Base-by-base conservation (phyloP, 352 stramenopile genomes). In the Aphanomyces invadans region DNA sequence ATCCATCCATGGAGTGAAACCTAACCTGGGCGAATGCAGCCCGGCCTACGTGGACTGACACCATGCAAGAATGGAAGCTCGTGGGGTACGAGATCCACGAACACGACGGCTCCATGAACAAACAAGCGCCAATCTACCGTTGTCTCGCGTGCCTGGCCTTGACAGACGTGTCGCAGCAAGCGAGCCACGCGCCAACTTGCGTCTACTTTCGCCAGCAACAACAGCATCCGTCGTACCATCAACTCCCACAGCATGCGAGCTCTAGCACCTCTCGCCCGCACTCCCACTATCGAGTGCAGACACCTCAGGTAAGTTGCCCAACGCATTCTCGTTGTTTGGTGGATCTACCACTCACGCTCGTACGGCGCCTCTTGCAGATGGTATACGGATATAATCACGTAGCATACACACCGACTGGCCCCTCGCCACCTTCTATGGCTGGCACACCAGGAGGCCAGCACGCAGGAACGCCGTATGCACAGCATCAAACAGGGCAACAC, bases 81-180 rank as follows among this genome's bases (percentile, higher is more conserved):
- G 75, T 74, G 21, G 85, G 78, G 33, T 94, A 90, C 73, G 82
- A 94, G 68, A 89, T 90, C 33, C 74, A 90, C 54, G 17, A 42
- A 42, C 62, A 73, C 0, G 81, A 94, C 59, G 85, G 85, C 0
- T 51, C 46, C 10, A 67, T 28, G 9, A 67, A 67, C 60, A 49
- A 67, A n/a, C 42, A 67, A n/a, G 60, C 60, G 23, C 60, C 60
- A 1, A 39, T 67, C 11, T 67, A 67, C 28, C 60, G 60, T 15
- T 67, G 60, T 33, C 19, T 67, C 19, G 25, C 38, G 9, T 67
- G 60, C 44, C 12, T 32, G n/a, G 12, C 38, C 26, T 57, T 60
- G 10, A 49, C 25, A 17, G 60, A 67, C 32, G 25, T 44, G 21
- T 38, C 60, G 11, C 48, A 56, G 10, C 25, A 59, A 23, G 23